Percentiles rank a stretch among this genome's conserved stretches.
These are phyloP conservation scores for Thamnidium elegans DNA, from an alignment of 192 early-diverging fungal species.

Conservation along the genomic window DNA sequence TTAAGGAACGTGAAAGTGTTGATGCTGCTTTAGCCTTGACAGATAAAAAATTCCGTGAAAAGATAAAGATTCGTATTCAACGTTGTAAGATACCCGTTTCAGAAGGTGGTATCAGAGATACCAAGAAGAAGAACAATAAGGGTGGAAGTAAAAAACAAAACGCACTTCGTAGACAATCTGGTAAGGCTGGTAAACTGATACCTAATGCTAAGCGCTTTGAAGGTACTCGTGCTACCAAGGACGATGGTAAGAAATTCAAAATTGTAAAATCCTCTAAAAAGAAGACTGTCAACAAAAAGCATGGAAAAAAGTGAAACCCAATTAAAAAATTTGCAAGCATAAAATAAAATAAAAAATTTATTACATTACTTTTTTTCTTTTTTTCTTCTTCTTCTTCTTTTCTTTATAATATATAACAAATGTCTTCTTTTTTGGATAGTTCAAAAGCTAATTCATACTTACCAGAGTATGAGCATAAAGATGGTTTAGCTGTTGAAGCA, in stretches of 20 bases:
- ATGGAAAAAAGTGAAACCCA: not conserved
- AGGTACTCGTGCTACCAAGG: constrained; percentile 52
- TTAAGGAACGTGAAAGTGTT: constrained; percentile 72
- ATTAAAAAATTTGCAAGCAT: not conserved
- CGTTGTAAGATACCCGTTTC: constrained; percentile 39
- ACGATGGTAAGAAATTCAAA: constrained; percentile 30
- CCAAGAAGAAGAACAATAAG: constrained; percentile 8
- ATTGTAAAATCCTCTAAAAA: constrained; percentile 3
- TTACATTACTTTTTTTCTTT: not conserved
- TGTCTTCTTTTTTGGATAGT: constrained; percentile 3
- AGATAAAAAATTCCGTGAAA: constrained; percentile 63
- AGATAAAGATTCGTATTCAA: constrained; percentile 58
- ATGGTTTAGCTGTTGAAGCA: constrained; percentile 83
- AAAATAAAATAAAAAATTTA: not conserved
- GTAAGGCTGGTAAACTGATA: constrained; percentile 30
- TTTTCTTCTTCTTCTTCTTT: not conserved
- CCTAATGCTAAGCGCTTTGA: constrained; percentile 40
- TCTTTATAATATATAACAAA: not conserved
- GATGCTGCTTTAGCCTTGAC: constrained; percentile 74
- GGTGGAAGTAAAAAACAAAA: constrained; percentile 21
- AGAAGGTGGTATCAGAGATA: constrained; percentile 24
- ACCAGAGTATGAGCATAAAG: constrained; percentile 42
- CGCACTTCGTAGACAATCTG: constrained; percentile 38
- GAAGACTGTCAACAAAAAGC: not conserved
- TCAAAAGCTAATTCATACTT: not conserved